These are phyloP conservation scores for Chaetomiaceae sp. DNA, from an alignment of 2,329 filamentous ascomycete genomes.

Conservation along the genomic window DNA sequence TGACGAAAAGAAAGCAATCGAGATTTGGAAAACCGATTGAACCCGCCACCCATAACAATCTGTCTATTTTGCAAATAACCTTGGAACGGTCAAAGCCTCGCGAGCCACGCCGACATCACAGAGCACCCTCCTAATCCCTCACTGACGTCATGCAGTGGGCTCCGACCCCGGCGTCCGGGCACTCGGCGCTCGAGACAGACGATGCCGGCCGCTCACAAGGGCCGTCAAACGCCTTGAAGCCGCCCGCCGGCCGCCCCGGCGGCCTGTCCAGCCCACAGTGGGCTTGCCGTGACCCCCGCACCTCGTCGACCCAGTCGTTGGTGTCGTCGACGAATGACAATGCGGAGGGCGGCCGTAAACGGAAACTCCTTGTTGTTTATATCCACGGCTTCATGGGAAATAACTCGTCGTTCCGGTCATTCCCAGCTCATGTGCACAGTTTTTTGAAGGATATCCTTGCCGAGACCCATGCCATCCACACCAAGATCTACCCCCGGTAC, in stretches of 20 bases:
- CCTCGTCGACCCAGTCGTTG: constrained; percentile 47
- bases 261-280: constrained; percentile 8
- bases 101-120: too few relatives aligned
- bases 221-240: too few relatives aligned
- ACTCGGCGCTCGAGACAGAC: not conserved
- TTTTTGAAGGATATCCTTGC: constrained; percentile 62
- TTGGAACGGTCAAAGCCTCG: too few relatives aligned
- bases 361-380: constrained; percentile 70
- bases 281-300: constrained; percentile 39
- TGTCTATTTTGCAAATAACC: too few relatives aligned
- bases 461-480: constrained; percentile 75
- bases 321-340: constrained; percentile 35
- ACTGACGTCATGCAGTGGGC: constrained; percentile 13
- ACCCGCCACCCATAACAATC: too few relatives aligned
- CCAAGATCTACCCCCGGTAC: constrained; percentile 80
- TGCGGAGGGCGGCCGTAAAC: constrained; percentile 34
- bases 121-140: too few relatives aligned
- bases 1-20: too few relatives aligned
- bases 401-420: constrained; percentile 80
- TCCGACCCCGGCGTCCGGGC: not conserved
- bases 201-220: too few relatives aligned
- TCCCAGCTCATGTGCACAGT: constrained; percentile 82
- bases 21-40: too few relatives aligned
- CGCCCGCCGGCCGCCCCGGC: not conserved
- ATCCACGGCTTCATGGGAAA: constrained; percentile 90